Evolutionary conservation across 495 filamentous ascomycete genomes (phyloP), one percentile per base, ranked within the genome.

Genomic region (Copromyces sp.): DNA sequence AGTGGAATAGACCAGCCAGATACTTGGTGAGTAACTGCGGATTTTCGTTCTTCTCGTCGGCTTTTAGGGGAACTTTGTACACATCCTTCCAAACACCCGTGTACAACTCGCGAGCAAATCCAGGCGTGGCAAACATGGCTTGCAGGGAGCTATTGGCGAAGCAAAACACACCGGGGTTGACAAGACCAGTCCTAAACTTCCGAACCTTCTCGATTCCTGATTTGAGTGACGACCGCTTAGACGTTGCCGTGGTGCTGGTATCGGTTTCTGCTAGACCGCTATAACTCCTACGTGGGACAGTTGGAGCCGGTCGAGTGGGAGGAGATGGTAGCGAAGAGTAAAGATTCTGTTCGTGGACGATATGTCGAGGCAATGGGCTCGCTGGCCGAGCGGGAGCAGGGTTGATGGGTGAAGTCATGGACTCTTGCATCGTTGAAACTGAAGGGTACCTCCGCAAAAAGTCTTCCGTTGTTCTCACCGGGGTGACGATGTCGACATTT

Each of bases 71-170:
- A 73, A 72, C 78, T 72, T 38, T 78, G 77, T 75, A 86, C 81
- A 42, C 71, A 74, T 74, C 85, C 72, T 81, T 85, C 85, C 85
- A 93, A 40, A 86, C 78, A 53, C 85, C 86, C 32, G 84, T 82
- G 41, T 69, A 75, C 75, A 98, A 90, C 71, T 93, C 91, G 39
- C 88, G 83, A 39, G 89, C 86, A 72, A 99, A 85, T 29, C 89
- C 88, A 29, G 88, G 83, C 2, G 93, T 95, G 4, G 90, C 91
- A 73, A 91, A 90, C 71, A 98, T 82, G 73, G 90, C 91, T 79
- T 99, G 95, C 16, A 99, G 81, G 4, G 90, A 90, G 16, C 92
- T 88, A 82, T 98, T 97, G 87, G 94, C 93, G 78, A 95, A 99
- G 80, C 95, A 99, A 8, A 89, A 92, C 12, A 91, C 90, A 11